phyloP scores from a whole-genome alignment of 352 stramenopile species.

The Globisporangium radiosum region DNA sequence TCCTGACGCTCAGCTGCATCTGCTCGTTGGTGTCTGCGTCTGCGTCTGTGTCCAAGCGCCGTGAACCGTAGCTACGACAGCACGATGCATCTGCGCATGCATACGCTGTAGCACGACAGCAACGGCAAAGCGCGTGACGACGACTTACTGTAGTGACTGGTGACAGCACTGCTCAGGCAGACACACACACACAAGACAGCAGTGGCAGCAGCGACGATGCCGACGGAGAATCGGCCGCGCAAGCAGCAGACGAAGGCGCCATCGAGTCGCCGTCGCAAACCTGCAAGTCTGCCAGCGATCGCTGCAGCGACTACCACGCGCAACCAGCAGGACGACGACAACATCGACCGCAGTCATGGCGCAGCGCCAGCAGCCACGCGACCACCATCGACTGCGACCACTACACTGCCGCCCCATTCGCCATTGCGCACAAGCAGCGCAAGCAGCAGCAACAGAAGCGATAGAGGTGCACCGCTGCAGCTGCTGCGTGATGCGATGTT shows the following conservation, averaged over 20 bases:
- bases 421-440: neutral
- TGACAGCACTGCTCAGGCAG: neutral
- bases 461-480: neutral
- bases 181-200: neutral
- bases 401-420: neutral
- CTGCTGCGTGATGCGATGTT: conserved; percentile 15
- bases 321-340: conserved; percentile 10
- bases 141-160: neutral
- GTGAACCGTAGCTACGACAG: too few species aligned
- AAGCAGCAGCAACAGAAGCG: neutral
- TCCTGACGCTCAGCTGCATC: too few species aligned
- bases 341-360: neutral
- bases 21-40: too few species aligned
- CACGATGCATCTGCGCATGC: neutral
- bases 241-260: conserved; percentile 1
- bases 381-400: neutral
- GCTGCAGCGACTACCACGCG: neutral
- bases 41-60: too few species aligned
- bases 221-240: neutral
- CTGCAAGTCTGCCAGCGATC: conserved; percentile 2
- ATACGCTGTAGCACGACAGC: neutral
- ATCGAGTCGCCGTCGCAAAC: neutral
- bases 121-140: neutral
- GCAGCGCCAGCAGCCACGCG: neutral
- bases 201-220: neutral